Evolutionary conservation across 2,329 filamentous ascomycete genomes (phyloP).

Genomic region (Calonectria hawksworthii): DNA sequence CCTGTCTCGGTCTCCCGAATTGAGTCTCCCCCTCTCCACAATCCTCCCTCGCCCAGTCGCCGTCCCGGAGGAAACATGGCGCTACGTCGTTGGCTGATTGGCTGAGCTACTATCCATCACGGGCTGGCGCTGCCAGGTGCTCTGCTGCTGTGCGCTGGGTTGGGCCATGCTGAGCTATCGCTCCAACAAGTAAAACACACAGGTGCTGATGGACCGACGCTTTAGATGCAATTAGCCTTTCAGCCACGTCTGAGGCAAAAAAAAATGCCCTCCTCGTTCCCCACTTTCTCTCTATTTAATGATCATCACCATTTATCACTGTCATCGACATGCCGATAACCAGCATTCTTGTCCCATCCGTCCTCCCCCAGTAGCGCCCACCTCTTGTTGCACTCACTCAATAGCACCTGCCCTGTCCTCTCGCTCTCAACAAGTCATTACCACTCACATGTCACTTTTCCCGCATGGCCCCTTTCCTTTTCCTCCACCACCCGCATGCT

Average conservation of each 20-base stretch:
- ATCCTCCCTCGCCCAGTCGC: slow-evolving; percentile 12
- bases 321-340: slow-evolving; percentile 8
- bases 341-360: not conserved
- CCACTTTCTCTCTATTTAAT: slow-evolving; percentile 14
- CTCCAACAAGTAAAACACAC: slow-evolving; percentile 20
- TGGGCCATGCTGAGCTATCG: slow-evolving; percentile 15
- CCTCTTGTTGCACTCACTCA: not conserved
- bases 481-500: slow-evolving; percentile 29
- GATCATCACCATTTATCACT: slow-evolving; percentile 11
- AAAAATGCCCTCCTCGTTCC: slow-evolving; percentile 13
- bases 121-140: not conserved
- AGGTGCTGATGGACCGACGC: slow-evolving; percentile 1
- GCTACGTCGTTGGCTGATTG: slow-evolving; percentile 36
- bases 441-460: not conserved
- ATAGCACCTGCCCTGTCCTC: not conserved
- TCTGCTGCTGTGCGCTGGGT: not conserved
- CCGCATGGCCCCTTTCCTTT: not conserved
- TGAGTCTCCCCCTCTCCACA: slow-evolving; percentile 6
- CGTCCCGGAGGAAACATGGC: slow-evolving; percentile 22
- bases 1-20: slow-evolving; percentile 2
- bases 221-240: slow-evolving; percentile 26
- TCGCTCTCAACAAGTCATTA: not conserved
- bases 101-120: slow-evolving; percentile 35
- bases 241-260: slow-evolving; percentile 28
- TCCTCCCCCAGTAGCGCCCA: not conserved